Percentiles rank a stretch among this genome's conserved stretches.
Evolutionary conservation across 306 rosid species (phyloP).

Genomic region (Morella rubra): DNA sequence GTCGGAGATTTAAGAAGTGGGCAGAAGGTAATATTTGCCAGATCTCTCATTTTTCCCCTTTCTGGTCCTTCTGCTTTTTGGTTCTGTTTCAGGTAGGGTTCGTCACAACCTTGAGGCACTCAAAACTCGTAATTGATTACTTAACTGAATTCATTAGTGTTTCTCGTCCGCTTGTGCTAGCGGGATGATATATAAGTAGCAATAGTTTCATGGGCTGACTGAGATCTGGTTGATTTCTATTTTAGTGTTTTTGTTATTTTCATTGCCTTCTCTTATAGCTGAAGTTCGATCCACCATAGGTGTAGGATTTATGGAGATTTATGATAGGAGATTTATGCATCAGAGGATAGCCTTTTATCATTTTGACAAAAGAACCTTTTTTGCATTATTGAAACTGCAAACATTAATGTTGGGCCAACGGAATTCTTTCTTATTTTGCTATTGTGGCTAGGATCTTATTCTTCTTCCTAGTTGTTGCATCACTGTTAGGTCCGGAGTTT

Average conservation of each 20-base stretch:
- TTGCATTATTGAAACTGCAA: neutral
- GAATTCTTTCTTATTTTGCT: neutral
- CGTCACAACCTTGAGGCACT: constrained; percentile 10
- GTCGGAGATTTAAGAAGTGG: constrained; percentile 45
- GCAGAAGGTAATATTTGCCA: constrained; percentile 48
- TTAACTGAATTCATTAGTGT: constrained; percentile 22
- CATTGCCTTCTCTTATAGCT: neutral
- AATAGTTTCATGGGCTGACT: constrained; percentile 2
- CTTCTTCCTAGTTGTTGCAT: no score
- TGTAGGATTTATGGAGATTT: neutral
- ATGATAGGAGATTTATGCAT: neutral
- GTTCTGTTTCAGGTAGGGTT: constrained; percentile 27
- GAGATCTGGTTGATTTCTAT: constrained; percentile 34
- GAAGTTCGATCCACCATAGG: neutral
- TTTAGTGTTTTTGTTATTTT: neutral
- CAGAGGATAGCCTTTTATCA: neutral
- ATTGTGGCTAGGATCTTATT: neutral
- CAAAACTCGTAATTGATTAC: constrained; percentile 25
- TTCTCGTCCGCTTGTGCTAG: constrained; percentile 9
- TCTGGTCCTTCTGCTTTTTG: constrained; percentile 11
- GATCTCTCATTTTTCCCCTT: constrained; percentile 41
- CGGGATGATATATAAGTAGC: constrained; percentile 13
- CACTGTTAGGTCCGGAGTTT: neutral
- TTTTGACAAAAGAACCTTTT: neutral
- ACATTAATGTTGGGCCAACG: neutral